Evolutionary conservation across 1,139 yeast species (phyloP), one percentile per base, ranked within the genome.

Genomic region (Tardiomyces blankii): DNA sequence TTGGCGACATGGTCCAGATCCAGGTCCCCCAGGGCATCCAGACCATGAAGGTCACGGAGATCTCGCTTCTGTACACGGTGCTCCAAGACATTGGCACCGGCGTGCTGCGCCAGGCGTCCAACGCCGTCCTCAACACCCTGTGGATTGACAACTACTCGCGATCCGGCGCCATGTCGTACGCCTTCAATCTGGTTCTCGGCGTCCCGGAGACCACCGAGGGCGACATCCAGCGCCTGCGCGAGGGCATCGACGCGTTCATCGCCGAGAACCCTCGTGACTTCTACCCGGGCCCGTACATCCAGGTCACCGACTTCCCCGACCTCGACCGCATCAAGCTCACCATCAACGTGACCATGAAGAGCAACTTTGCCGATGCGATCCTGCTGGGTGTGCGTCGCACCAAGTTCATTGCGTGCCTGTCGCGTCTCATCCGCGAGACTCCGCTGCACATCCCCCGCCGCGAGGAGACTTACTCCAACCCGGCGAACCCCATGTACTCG

Each of bases 141-240:
- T 68, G 67, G 62, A 62, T 68, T 45, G 70, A 67, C 47, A 68
- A 68, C 49, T 44, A 64, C 32, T 59, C 65, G 21, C 58, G 73
- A 23, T 63, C 73, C 5, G 66, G 66, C 1, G 61, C 64, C 18
- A 60, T 60, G 61, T 51, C 58, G 27, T 55, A 62, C 9, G 49
- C 53, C 13, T 54, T 59, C 44, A 51, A 49, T 16, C 49, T 66
- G 27, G 48, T 46, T 4, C 52, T 65, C 7, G 70, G 69, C 7
- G 46, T 66, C 14, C 70, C 70, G 11, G 70, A 64, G 33, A 68
- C 72, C 2, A 57, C 63, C 1, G 46, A 57, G 18, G 68, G 60
- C 40, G 65, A 66, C 40, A 52, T 68, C 27, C 67, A 64, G 19
- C 54, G 48, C 42, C 57, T 68, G 46, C 58, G 58, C 39, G 53